These are phyloP conservation scores for Blastobotrys ciferrii DNA, from an alignment of 1,139 yeast species.

Conservation along the genomic window DNA sequence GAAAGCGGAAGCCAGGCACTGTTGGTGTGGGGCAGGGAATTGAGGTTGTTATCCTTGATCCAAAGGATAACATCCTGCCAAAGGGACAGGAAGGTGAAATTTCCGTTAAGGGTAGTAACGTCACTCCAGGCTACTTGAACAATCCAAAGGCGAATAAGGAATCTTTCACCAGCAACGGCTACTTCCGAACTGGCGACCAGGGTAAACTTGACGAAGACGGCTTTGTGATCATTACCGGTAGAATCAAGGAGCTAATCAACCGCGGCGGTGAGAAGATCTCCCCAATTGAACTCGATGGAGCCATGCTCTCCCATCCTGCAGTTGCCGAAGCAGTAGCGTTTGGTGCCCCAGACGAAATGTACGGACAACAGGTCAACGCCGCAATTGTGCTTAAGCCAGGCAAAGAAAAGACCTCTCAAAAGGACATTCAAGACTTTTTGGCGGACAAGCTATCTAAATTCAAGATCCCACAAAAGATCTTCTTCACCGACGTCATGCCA, in stretches of 20 bases:
- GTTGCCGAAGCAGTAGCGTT: slow-evolving; percentile 67
- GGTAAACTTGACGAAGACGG: slow-evolving; percentile 61
- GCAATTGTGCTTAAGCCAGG: slow-evolving; percentile 55
- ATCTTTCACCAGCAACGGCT: slow-evolving; percentile 54
- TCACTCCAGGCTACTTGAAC: slow-evolving; percentile 68
- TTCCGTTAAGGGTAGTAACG: slow-evolving; percentile 60
- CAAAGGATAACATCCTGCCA: slow-evolving; percentile 44
- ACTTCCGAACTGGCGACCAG: slow-evolving; percentile 73
- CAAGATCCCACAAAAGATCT: slow-evolving; percentile 56
- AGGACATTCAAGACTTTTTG: slow-evolving; percentile 48
- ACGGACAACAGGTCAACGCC: slow-evolving; percentile 66
- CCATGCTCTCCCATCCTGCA: slow-evolving; percentile 53
- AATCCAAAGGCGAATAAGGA: slow-evolving; percentile 65
- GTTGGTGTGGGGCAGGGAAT: slow-evolving; percentile 72
- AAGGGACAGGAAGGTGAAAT: slow-evolving; percentile 62
- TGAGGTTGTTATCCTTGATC: slow-evolving; percentile 55
- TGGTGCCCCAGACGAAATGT: slow-evolving; percentile 60
- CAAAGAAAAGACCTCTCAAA: slow-evolving; percentile 35
- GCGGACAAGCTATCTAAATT: slow-evolving; percentile 48
- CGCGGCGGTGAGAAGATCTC: slow-evolving; percentile 72
- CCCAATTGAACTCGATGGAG: slow-evolving; percentile 62
- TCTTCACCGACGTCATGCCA: slow-evolving; percentile 59
- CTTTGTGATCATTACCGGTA: slow-evolving; percentile 57
- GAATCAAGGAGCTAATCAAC: slow-evolving; percentile 64
- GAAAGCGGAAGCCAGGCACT: slow-evolving; percentile 61